phyloP scores from a whole-genome alignment of 768 basidiomycete genomes.

The Lyophyllum shimeji region DNA sequence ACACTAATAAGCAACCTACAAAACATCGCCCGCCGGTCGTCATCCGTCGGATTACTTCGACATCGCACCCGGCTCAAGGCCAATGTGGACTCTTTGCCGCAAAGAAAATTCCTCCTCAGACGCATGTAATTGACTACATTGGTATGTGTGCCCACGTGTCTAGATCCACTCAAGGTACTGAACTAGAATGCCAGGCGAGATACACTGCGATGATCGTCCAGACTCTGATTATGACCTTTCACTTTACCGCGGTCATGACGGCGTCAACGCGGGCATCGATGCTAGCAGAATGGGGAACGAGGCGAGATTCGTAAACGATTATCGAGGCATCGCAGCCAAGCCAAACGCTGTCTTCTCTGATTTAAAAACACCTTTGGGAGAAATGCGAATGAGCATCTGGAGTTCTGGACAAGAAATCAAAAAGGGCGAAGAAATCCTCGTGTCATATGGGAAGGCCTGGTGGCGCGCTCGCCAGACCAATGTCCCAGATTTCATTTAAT shows the following conservation, averaged over 20 bases:
- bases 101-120: slow-evolving; percentile 63
- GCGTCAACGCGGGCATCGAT: slow-evolving; percentile 74
- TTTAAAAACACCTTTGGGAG: slow-evolving; percentile 48
- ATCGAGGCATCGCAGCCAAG: slow-evolving; percentile 66
- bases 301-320: slow-evolving; percentile 89
- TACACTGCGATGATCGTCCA: slow-evolving; percentile 75
- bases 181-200: slow-evolving; percentile 50
- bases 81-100: slow-evolving; percentile 82
- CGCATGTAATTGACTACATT: slow-evolving; percentile 76
- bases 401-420: slow-evolving; percentile 55
- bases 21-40: slow-evolving; percentile 35
- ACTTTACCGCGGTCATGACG: slow-evolving; percentile 58
- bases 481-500: neutral
- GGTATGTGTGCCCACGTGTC: slow-evolving; percentile 25
- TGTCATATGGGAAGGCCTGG: slow-evolving; percentile 88
- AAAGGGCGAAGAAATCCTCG: slow-evolving; percentile 83
- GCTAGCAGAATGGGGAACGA: slow-evolving; percentile 80
- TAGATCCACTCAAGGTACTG: slow-evolving; percentile 1
- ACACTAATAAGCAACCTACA: neutral
- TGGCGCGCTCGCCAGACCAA: slow-evolving; percentile 53
- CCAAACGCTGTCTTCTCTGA: slow-evolving; percentile 77
- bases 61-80: slow-evolving; percentile 72
- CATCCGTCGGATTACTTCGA: slow-evolving; percentile 56
- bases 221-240: slow-evolving; percentile 88
- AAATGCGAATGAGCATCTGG: slow-evolving; percentile 79